These are phyloP conservation scores for Solanum peruvianum DNA, from an alignment of 257 asterid species.

Conservation along the genomic window DNA sequence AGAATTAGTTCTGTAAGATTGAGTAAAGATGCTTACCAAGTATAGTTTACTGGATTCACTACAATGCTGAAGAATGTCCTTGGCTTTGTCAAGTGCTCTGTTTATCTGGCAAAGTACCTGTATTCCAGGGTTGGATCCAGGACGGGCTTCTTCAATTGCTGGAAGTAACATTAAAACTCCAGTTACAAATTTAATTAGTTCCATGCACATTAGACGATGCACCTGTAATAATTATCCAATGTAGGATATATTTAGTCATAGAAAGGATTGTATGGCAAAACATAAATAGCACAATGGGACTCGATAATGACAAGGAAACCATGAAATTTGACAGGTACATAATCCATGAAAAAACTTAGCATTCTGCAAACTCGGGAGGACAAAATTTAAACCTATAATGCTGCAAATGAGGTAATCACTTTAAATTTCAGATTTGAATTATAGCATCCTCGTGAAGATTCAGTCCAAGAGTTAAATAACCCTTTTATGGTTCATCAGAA, in stretches of 20 bases:
- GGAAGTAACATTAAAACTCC: conserved; percentile 37
- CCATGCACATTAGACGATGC: conserved; percentile 63
- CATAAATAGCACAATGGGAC: background rate
- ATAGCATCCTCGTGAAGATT: background rate
- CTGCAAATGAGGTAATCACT: background rate
- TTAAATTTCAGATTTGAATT: background rate
- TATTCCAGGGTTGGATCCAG: conserved; percentile 76
- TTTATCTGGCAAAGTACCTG: conserved; percentile 62
- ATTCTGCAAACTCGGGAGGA: background rate
- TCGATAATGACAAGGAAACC: background rate
- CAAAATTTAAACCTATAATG: background rate
- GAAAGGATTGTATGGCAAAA: background rate
- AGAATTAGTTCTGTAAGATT: background rate
- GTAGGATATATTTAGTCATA: background rate
- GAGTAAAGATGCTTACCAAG: conserved; percentile 39
- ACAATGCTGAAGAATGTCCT: conserved; percentile 48
- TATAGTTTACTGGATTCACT: conserved; percentile 81
- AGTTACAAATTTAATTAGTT: conserved; percentile 30
- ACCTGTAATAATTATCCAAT: conserved; percentile 35
- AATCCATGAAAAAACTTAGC: background rate
- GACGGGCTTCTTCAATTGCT: conserved; percentile 72
- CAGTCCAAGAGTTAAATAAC: background rate
- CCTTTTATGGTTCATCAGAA: background rate
- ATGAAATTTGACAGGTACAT: background rate
- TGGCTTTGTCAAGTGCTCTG: conserved; percentile 52